Conservation (phyloP, 306 rosid species). For the Cicer yamashitae region DNA sequence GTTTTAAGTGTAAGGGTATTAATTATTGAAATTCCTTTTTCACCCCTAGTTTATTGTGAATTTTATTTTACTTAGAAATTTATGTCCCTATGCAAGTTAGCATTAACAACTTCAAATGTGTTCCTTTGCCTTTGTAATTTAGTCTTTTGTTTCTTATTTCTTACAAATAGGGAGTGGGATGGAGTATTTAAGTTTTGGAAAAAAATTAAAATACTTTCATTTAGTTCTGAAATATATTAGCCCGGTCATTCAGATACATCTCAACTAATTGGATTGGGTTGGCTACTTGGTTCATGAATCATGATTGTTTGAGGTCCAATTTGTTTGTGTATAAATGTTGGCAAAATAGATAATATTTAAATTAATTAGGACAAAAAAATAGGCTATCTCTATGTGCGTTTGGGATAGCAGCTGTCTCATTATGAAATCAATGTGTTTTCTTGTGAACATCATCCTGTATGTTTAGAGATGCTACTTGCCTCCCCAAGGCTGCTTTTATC, state of each 20-base stretch:
- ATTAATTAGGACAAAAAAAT: conserved; percentile 6
- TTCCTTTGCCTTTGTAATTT: neutral
- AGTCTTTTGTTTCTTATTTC: neutral
- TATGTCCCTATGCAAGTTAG: neutral
- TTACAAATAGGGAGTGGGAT: neutral
- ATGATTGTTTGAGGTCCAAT: conserved; percentile 13
- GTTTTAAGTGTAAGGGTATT: neutral
- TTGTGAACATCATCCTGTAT: conserved; percentile 21
- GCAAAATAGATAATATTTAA: conserved; percentile 21
- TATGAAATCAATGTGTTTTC: conserved; percentile 29
- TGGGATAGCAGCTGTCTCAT: neutral
- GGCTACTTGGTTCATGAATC: neutral
- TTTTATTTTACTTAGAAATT: neutral
- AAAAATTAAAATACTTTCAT: neutral
- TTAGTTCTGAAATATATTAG: conserved; percentile 27
- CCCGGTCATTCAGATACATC: neutral
- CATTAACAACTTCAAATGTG: neutral
- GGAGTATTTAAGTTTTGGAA: conserved; percentile 5
- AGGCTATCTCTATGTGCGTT: conserved; percentile 10
- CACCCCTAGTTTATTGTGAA: neutral
- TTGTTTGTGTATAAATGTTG: conserved; percentile 9
- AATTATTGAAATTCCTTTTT: neutral
- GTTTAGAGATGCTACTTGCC: conserved; percentile 17
- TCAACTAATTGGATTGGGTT: conserved; percentile 36
- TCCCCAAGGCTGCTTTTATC: neutral